Base-by-base conservation (phyloP, 1,284 basidiomycete genomes). In the Coniferiporia weirii region DNA sequence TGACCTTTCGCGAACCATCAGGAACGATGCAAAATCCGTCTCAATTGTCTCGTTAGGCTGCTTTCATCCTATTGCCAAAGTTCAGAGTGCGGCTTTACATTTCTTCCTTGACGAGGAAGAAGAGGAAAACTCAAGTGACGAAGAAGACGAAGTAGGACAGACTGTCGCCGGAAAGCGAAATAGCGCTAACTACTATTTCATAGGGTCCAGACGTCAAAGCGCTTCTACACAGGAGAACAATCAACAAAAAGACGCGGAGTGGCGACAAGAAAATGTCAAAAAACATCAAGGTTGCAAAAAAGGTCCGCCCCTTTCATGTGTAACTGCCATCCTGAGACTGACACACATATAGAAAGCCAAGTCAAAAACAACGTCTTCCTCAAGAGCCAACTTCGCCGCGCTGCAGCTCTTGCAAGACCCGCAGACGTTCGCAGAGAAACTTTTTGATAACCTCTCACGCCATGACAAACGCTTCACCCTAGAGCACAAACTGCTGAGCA, bases 401-500 rank as follows among this genome's bases (percentile, higher is more conserved):
- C 76, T 99, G 22, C 93, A 98, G 69, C 83, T 99, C 10, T 80
- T 99, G 56, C 85, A 97, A 68, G 97, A 99, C 70, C 94, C 97
- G 0, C 96, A 99, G 72, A 91, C 90, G 0, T 98, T 99, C 70
- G 89, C 87, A 36, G 97, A 99, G 74, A 95, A 92, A 71, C 82
- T 99, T 1, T 98, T 95, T 70, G 91, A 96, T 68, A 83, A 85
- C 57, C 77, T 99, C 53, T 85, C 85, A 68, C 82, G 82, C 47
- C 86, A 95, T 72, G 95, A 98, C 80, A 97, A 95, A 72, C 87
- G 90, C 15, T 94, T 91, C 70, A 90, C 92, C 19, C 83, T 99
- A 65, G 95, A 98, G 66, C 96, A 98, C 80, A 98, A 98, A 75
- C 90, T 99, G 61, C 81, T 98, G 64, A 81, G 98, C 69, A 97